Conservation (phyloP, 2,329 filamentous ascomycete species). For the Colletotrichum sp. region DNA sequence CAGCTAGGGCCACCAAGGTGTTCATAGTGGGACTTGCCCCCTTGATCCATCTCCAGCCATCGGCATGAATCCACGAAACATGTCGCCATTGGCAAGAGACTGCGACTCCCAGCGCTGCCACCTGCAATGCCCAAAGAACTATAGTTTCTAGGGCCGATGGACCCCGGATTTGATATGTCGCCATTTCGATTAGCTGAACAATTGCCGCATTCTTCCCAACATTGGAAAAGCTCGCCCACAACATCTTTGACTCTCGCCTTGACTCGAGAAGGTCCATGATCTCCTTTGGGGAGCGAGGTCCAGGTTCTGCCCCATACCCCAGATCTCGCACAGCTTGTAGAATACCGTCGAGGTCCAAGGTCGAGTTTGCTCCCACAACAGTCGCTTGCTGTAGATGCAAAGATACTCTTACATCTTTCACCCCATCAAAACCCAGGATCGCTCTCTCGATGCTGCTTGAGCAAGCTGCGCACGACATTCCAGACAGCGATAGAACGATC, state of each 20-base stretch:
- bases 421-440: background rate
- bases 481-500: background rate
- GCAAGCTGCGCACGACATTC: background rate
- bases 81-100: background rate
- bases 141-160: background rate
- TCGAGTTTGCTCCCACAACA: background rate
- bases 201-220: background rate
- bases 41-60: background rate
- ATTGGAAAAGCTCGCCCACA: background rate
- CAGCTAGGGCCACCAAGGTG: background rate
- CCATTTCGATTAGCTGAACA: background rate
- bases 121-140: background rate
- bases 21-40: background rate
- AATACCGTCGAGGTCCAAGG: background rate
- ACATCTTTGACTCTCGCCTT: background rate
- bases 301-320: background rate
- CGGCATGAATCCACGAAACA: background rate
- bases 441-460: background rate
- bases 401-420: background rate
- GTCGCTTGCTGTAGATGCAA: background rate
- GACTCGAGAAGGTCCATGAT: background rate
- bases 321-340: background rate
- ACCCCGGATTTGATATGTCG: background rate
- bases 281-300: background rate
- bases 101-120: background rate